These are phyloP conservation scores for Mycocentrospora acerina DNA, from an alignment of 2,329 filamentous ascomycete species.

Conservation along the genomic window DNA sequence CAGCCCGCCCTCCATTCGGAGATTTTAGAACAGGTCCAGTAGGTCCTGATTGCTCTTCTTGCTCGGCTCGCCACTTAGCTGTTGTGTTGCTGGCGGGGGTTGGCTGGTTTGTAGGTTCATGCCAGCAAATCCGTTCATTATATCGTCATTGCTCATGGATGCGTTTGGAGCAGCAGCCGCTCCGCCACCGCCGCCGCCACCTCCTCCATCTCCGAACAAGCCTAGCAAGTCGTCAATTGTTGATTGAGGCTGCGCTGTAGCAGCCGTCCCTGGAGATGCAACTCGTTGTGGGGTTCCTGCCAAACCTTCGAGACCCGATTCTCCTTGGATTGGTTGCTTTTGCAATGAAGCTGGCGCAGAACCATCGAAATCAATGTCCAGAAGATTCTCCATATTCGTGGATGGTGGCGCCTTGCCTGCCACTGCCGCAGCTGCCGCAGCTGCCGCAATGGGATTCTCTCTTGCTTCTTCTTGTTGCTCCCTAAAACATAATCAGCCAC, in stretches of 20 bases:
- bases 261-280: slow-evolving; percentile 60
- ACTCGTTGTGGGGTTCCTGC: slow-evolving; percentile 69
- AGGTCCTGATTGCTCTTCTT: slow-evolving; percentile 60
- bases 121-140: slow-evolving; percentile 82
- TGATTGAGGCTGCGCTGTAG: slow-evolving; percentile 47
- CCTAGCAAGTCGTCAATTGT: slow-evolving; percentile 83
- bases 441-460: slow-evolving; percentile 91
- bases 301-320: slow-evolving; percentile 55
- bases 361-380: slow-evolving; percentile 96
- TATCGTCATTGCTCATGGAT: slow-evolving; percentile 50
- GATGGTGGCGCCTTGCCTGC: slow-evolving; percentile 60
- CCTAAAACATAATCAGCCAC: slow-evolving; percentile 37
- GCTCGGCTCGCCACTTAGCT: slow-evolving; percentile 55
- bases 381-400: slow-evolving; percentile 86
- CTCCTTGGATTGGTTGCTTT: slow-evolving; percentile 55
- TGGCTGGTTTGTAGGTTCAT: slow-evolving; percentile 71
- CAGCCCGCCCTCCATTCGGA: background rate
- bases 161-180: slow-evolving; percentile 31
- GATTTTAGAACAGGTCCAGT: slow-evolving; percentile 54
- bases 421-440: slow-evolving; percentile 66
- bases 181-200: slow-evolving; percentile 24
- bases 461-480: slow-evolving; percentile 90
- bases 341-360: slow-evolving; percentile 86
- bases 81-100: slow-evolving; percentile 65
- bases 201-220: slow-evolving; percentile 55